Conservation (phyloP, 2,329 filamentous ascomycete species). For the Alternaria metachromatica region DNA sequence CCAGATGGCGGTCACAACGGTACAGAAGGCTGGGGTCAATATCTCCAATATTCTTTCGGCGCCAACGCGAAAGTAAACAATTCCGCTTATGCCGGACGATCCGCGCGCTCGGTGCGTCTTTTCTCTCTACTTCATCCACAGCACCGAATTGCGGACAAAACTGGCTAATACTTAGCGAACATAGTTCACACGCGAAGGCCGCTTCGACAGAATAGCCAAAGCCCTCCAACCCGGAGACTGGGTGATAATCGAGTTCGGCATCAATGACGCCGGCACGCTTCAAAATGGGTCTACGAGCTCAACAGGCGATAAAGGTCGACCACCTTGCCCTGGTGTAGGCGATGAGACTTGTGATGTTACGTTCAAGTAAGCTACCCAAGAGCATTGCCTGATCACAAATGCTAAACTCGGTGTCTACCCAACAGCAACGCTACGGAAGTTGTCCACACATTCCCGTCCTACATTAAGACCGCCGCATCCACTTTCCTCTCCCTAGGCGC, state of each 20-base stretch:
- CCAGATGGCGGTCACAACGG: constrained; percentile 49
- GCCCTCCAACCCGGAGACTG: constrained; percentile 64
- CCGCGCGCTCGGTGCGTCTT: constrained; percentile 59
- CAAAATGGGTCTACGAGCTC: constrained; percentile 60
- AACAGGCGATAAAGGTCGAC: constrained; percentile 63
- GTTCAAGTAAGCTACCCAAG: no score
- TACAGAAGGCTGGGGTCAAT: constrained; percentile 63
- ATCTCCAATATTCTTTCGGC: constrained; percentile 60
- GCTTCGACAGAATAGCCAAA: constrained; percentile 63
- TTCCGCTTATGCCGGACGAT: constrained; percentile 68
- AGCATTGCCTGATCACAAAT: no score
- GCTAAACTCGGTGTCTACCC: no score
- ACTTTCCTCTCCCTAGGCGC: constrained; percentile 61
- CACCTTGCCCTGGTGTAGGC: constrained; percentile 45
- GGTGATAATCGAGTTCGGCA: constrained; percentile 72
- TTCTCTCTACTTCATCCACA: not conserved
- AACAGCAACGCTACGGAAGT: constrained; percentile 58
- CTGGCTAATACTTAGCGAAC: rapidly evolving
- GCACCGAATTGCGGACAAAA: not conserved
- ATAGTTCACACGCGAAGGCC: constrained; percentile 66
- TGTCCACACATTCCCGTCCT: constrained; percentile 66
- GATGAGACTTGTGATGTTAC: not conserved
- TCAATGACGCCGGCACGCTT: constrained; percentile 61
- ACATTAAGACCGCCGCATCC: constrained; percentile 62
- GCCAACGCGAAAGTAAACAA: constrained; percentile 60